phyloP scores from a whole-genome alignment of 768 basidiomycete genomes.

The Exsudoporus frostii region DNA sequence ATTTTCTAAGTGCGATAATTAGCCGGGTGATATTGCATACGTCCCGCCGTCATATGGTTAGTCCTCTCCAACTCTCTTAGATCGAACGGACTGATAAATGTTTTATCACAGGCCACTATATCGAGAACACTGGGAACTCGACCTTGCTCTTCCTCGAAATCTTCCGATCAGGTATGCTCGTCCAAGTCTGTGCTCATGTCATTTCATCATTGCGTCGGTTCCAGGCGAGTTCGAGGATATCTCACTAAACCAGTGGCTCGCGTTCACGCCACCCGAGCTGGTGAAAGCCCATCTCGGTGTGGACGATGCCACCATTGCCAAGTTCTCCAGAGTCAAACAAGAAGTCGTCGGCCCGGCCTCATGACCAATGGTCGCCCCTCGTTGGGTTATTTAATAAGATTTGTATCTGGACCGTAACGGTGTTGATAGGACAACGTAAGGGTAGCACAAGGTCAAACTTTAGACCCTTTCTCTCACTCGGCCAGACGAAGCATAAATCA shows the following conservation, averaged over 20 bases:
- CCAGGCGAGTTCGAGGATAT: constrained; percentile 52
- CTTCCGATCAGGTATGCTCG: constrained; percentile 47
- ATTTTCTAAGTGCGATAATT: constrained; percentile 5
- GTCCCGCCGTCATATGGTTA: constrained; percentile 25
- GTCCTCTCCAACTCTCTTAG: neutral
- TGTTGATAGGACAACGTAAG: neutral
- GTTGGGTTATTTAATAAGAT: neutral
- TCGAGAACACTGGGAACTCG: constrained; percentile 63
- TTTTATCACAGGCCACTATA: constrained; percentile 51
- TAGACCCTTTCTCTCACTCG: too few relatives aligned
- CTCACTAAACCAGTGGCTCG: constrained; percentile 60
- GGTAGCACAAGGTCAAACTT: neutral
- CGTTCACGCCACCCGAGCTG: constrained; percentile 53
- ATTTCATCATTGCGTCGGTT: neutral
- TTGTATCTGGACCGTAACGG: neutral
- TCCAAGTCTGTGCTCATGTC: neutral
- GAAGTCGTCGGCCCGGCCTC: constrained; percentile 39
- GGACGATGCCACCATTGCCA: constrained; percentile 46
- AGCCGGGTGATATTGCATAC: constrained; percentile 31
- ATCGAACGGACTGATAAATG: neutral
- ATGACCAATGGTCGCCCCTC: neutral
- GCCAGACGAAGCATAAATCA: neutral
- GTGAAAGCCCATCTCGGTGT: constrained; percentile 62
- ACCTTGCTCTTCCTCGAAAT: constrained; percentile 60
- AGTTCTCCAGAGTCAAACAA: constrained; percentile 50